Base-by-base conservation (phyloP, 2,329 filamentous ascomycete species). In the Daldinia sp. region DNA sequence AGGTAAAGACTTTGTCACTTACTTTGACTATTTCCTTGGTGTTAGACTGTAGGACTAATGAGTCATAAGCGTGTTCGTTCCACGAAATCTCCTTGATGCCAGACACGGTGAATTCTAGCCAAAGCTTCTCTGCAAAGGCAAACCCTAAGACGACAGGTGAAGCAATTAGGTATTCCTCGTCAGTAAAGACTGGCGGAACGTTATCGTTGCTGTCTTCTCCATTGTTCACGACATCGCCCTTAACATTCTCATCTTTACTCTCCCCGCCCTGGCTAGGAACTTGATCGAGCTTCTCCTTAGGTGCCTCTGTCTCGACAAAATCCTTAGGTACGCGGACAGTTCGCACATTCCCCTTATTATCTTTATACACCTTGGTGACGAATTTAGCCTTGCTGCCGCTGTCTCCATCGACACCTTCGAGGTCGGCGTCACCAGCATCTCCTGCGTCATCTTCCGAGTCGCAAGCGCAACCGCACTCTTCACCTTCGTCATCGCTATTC, bases 81-180 rank as follows among this genome's bases (percentile, higher is more conserved):
- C 92, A 97, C 39, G 89, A 86, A 69, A 97, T 95, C 3, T 97
- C 92, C 50, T 88, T 87, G 69, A 97, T 87, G 0, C 90, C 90
- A 0, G 91, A 92, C 20, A 98, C 90, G 0, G 89, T 90, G 74
- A 97, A 93, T 78, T 97, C 93, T 0, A 97, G 86, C 94, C 94
- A 98, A 9, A 93, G 84, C 81, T 97, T 97, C 80, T 97, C 93
- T 0, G 88, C 89, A 78, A 97, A 97, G 0, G 93, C 89, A 74
- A 97, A 97, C 0, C 94, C 94, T 1, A 97, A 86, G 0, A 97
- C 92, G 0, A 97, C 90, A 0, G 94, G 92, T 1, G 92, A 95
- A 1, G 93, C 90, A 55, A 97, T 90, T 5, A 97, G 83, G 26
- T 96, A 90, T 73, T 97, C 92, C 69, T 97, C 93, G 55, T 96